Conservation (phyloP, 2,329 filamentous ascomycete genomes). For the Colletotrichum tropicicola region DNA sequence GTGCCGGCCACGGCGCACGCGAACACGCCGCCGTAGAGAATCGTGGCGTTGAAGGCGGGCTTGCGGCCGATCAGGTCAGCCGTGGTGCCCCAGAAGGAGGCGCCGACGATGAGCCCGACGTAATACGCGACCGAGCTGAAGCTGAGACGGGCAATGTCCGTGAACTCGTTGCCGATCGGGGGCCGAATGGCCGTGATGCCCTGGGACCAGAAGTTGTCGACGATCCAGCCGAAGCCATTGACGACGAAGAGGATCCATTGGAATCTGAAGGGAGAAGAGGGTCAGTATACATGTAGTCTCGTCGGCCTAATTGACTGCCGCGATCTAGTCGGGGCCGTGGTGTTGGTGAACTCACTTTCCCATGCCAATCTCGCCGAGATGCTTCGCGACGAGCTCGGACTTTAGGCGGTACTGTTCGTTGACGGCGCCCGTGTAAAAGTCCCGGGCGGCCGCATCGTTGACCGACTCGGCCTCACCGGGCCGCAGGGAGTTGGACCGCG, state of each 20-base stretch:
- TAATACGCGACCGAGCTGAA: slow-evolving; percentile 48
- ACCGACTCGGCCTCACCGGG: slow-evolving; percentile 16
- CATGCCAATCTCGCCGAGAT: slow-evolving; percentile 41
- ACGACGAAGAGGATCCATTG: slow-evolving; percentile 55
- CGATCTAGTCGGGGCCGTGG: too few relatives aligned
- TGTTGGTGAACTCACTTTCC: slow-evolving; percentile 40
- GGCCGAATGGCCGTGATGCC: slow-evolving; percentile 45
- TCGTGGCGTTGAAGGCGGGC: slow-evolving; percentile 55
- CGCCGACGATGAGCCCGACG: slow-evolving; percentile 53
- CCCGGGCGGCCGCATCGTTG: slow-evolving; percentile 39
- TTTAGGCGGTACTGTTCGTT: slow-evolving; percentile 42
- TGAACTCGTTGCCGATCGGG: slow-evolving; percentile 44
- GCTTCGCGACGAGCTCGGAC: slow-evolving; percentile 41
- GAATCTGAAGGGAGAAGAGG: slow-evolving; percentile 33
- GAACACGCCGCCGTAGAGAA: slow-evolving; percentile 59
- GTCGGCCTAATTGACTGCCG: neutral
- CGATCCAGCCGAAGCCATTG: slow-evolving; percentile 56
- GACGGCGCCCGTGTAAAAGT: slow-evolving; percentile 47
- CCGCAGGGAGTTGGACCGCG: slow-evolving; percentile 16
- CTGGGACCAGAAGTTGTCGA: slow-evolving; percentile 52
- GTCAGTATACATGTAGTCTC: neutral
- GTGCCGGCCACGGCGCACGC: slow-evolving; percentile 65
- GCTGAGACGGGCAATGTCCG: slow-evolving; percentile 39
- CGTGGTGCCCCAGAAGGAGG: slow-evolving; percentile 54
- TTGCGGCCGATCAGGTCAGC: slow-evolving; percentile 51